phyloP scores from a whole-genome alignment of 2,329 filamentous ascomycete genomes.

The Colletotrichum chlorophyti region DNA sequence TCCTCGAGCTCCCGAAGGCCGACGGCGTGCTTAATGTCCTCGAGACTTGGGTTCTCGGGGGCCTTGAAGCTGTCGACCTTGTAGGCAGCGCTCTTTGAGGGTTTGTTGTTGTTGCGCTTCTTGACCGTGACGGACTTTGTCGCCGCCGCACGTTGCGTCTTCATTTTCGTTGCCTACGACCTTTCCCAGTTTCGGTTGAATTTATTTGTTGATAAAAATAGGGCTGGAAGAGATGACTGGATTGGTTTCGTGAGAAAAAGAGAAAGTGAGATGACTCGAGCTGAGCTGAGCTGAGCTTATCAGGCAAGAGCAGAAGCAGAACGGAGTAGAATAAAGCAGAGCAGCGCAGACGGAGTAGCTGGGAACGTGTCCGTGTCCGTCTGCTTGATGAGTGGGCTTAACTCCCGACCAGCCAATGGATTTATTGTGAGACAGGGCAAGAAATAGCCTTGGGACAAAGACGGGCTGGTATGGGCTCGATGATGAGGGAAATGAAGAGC shows the following conservation, averaged over 20 bases:
- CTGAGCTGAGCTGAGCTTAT: too few relatives aligned
- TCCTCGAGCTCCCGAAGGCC: slow-evolving; percentile 53
- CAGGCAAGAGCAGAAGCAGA: too few relatives aligned
- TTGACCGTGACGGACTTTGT: slow-evolving; percentile 40
- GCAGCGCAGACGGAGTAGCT: slow-evolving; percentile 3
- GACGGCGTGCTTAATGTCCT: slow-evolving; percentile 44
- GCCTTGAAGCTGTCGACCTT: slow-evolving; percentile 44
- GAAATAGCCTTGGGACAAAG: slow-evolving; percentile 21
- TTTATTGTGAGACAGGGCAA: slow-evolving; percentile 27
- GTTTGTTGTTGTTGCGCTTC: slow-evolving; percentile 36
- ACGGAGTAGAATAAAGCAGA: neutral
- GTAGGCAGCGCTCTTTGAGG: slow-evolving; percentile 31
- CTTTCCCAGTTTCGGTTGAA: too few relatives aligned
- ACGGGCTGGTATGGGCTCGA: slow-evolving; percentile 23
- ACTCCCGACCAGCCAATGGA: slow-evolving; percentile 22
- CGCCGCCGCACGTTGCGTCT: slow-evolving; percentile 38
- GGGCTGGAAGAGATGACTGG: neutral
- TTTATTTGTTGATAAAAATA: neutral
- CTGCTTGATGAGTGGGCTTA: slow-evolving; percentile 18
- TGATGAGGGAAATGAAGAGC: slow-evolving; percentile 27
- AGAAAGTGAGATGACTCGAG: neutral
- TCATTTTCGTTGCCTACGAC: slow-evolving; percentile 41
- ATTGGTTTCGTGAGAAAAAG: too few relatives aligned
- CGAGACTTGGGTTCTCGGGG: slow-evolving; percentile 41
- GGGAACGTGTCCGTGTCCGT: slow-evolving; percentile 20